phyloP scores from a whole-genome alignment of 306 rosid species.

The Bauhinia variegata region DNA sequence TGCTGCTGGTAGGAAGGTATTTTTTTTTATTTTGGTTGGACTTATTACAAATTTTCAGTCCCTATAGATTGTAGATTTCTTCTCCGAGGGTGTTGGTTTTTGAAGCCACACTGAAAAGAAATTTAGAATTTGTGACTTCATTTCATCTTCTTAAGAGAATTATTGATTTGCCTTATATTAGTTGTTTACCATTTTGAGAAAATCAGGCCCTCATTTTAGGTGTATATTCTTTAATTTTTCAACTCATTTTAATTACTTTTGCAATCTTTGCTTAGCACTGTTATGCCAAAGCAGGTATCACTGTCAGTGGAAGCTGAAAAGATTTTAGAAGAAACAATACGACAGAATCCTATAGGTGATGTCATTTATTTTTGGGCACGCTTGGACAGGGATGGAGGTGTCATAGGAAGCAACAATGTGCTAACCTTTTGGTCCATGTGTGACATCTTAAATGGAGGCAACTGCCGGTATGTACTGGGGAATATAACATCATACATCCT shows the following conservation, averaged over 20 bases:
- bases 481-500: constrained; percentile 13
- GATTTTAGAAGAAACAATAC: constrained; percentile 71
- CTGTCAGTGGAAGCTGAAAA: constrained; percentile 69
- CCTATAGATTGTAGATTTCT: background rate
- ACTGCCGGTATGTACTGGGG: constrained; percentile 69
- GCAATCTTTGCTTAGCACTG: constrained; percentile 27
- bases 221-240: constrained; percentile 4
- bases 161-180: background rate
- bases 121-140: background rate
- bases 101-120: constrained; percentile 2
- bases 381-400: constrained; percentile 62
- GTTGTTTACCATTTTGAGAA: constrained; percentile 31
- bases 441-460: constrained; percentile 89
- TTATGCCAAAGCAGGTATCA: constrained; percentile 66
- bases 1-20: constrained; percentile 98
- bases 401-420: constrained; percentile 50
- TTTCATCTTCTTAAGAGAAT: constrained; percentile 11
- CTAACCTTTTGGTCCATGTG: constrained; percentile 92
- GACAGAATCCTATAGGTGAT: constrained; percentile 64
- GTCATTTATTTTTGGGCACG: constrained; percentile 87
- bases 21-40: constrained; percentile 45
- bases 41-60: constrained; percentile 19
- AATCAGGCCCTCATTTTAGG: constrained; percentile 21
- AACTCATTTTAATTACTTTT: constrained; percentile 10
- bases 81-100: background rate